Conservation (phyloP, 2,329 filamentous ascomycete genomes). For the Cladosporium phlei region DNA sequence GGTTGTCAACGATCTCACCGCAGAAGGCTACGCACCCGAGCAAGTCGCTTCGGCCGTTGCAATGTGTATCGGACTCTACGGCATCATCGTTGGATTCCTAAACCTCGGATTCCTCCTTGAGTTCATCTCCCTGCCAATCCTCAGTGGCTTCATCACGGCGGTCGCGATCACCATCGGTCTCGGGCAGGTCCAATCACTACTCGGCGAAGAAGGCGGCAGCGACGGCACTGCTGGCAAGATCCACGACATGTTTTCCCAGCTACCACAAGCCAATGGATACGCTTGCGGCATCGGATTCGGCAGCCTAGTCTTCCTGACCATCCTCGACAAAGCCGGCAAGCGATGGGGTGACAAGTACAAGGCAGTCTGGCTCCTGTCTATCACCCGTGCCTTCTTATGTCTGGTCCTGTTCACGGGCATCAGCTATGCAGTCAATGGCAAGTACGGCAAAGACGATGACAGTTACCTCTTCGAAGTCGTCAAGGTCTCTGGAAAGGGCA, state of each 20-base stretch:
- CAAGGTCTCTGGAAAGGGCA: conserved; percentile 53
- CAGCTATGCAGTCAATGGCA: conserved; percentile 58
- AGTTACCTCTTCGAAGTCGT: conserved; percentile 55
- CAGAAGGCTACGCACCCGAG: conserved; percentile 48
- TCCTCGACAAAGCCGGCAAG: conserved; percentile 55
- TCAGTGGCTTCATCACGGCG: conserved; percentile 62
- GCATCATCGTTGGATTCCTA: conserved; percentile 55
- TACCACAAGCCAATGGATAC: conserved; percentile 54
- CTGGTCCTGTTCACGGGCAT: conserved; percentile 60
- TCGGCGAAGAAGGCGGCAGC: conserved; percentile 51
- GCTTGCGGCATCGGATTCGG: conserved; percentile 58
- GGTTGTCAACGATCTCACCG: conserved; percentile 50
- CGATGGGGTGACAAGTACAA: conserved; percentile 56
- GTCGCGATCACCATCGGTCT: conserved; percentile 59
- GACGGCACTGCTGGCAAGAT: conserved; percentile 54
- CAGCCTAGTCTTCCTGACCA: conserved; percentile 51
- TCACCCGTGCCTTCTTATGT: conserved; percentile 57
- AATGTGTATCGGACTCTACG: conserved; percentile 59
- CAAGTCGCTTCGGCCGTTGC: conserved; percentile 58
- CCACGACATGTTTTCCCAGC: conserved; percentile 53
- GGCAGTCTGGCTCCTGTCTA: conserved; percentile 54
- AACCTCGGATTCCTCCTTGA: conserved; percentile 62
- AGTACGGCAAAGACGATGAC: conserved; percentile 32
- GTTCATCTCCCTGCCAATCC: conserved; percentile 60
- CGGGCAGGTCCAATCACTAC: conserved; percentile 58